A percentile compares a stretch with the other conserved stretches of the same genome.
These are phyloP conservation scores for Phytophthora citrophthora DNA, from an alignment of 352 stramenopile genomes.

Conservation along the genomic window DNA sequence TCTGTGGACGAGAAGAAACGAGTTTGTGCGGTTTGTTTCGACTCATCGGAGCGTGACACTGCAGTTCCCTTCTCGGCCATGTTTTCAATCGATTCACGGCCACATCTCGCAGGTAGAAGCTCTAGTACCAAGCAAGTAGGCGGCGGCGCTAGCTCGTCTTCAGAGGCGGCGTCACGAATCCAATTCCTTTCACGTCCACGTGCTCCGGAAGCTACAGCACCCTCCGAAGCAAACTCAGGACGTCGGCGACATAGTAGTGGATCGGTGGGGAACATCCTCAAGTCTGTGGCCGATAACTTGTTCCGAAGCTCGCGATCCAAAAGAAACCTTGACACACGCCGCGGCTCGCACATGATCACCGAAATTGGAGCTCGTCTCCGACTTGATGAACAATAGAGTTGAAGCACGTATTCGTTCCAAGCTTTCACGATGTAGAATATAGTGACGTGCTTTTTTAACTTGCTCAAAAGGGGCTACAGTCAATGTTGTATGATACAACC, in stretches of 20 bases:
- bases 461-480: background rate
- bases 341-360: conserved; percentile 51
- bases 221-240: conserved; percentile 5
- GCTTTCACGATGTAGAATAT: background rate
- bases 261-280: conserved; percentile 68
- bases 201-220: conserved; percentile 5
- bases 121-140: conserved; percentile 43
- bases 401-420: background rate
- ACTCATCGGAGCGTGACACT: conserved; percentile 71
- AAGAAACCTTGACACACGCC: conserved; percentile 35
- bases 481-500: conserved; percentile 11
- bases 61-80: conserved; percentile 69
- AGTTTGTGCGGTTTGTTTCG: conserved; percentile 68
- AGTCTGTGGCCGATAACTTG: conserved; percentile 56
- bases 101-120: conserved; percentile 47
- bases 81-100: conserved; percentile 66
- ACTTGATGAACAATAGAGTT: conserved; percentile 15
- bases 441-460: background rate
- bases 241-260: conserved; percentile 50
- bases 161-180: conserved; percentile 22
- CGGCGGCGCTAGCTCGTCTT: conserved; percentile 53
- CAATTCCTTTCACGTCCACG: conserved; percentile 17
- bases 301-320: conserved; percentile 50
- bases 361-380: conserved; percentile 40
- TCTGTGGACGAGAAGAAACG: conserved; percentile 60